Evolutionary conservation across 75 land plant species (phyloP).

Genomic region (Picea sitchensis): DNA sequence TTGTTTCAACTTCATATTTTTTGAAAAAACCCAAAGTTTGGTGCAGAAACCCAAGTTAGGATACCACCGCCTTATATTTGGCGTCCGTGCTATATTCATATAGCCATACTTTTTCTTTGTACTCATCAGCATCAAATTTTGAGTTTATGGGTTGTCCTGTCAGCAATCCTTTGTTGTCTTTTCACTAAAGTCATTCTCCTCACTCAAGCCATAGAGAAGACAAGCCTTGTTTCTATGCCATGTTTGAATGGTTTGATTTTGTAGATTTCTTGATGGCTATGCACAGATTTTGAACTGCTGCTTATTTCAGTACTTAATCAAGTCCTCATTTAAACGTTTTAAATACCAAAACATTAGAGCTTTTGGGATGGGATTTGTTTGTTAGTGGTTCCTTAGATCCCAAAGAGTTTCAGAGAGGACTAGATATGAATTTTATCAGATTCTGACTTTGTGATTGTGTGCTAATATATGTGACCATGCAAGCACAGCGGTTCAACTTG

Average conservation of each 20-base stretch:
- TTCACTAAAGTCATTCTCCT: too few species aligned
- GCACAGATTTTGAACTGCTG: background rate
- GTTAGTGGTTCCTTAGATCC: background rate
- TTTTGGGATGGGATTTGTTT: background rate
- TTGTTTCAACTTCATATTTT: background rate
- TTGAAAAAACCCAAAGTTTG: background rate
- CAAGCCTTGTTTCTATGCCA: background rate
- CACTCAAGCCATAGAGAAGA: too few species aligned
- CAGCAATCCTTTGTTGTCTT: background rate
- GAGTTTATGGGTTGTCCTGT: background rate
- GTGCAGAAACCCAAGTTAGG: background rate
- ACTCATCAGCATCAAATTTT: background rate
- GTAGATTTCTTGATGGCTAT: background rate
- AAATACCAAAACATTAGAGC: background rate
- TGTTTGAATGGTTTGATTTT: background rate
- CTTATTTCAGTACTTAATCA: background rate
- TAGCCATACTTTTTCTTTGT: background rate
- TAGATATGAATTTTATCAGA: background rate
- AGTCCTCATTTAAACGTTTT: background rate
- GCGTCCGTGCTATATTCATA: background rate
- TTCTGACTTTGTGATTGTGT: background rate
- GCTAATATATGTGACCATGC: background rate
- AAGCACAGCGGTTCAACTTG: background rate
- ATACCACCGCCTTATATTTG: background rate
- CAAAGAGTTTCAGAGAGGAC: background rate